Evolutionary conservation across 352 stramenopile species (phyloP), one percentile per base, ranked within the genome.

Genomic region (Phytophthora macrochlamydospora): DNA sequence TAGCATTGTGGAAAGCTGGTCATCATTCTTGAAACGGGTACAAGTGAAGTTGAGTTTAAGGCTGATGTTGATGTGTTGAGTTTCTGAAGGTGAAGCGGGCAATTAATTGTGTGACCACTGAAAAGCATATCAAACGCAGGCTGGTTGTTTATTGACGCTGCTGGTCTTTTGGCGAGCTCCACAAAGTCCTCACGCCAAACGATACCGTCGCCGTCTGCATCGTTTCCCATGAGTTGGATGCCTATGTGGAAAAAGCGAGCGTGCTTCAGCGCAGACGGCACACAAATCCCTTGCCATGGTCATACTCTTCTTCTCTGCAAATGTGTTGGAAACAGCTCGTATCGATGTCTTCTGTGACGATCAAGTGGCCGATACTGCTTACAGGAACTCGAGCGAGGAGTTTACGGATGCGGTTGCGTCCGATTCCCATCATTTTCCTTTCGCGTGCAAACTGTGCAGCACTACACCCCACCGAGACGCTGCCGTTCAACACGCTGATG

Each of bases 401-500:
- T 8, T 18, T 33, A 0, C 40, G 33, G 8, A 44, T 45, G 6
- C 14, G 33, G 7, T 12, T 40, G 2, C 1, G 51, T 12, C 18
- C 33, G 18, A 31, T 18, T 46, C n/a, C 31, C 31, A 56, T 44
- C 14, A 43, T 33, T n/a, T n/a, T 33, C 3, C 11, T 24, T 35
- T 56, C 3, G 13, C 32, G 32, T 46, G 6, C 8, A 40, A 40
- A 40, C 35, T 6, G 6, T 11, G 35, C 35, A n/a, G 51, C 18
- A 4, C 40, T 48, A 8, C 51, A 56, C n/a, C 46, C 51, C 0
- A 48, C 33, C 3, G 51, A 56, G 0, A 56, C 18, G 18, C 37
- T 56, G n/a, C 51, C 51, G 32, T 46, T 18, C 14, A 56, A 24
- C n/a, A 56, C 44, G 33, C 18, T 46, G 18, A 56, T 35, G 8